A percentile compares a stretch with the other conserved stretches of the same genome.
Conservation (phyloP, 352 stramenopile species). For the Phytophthora sansomeana region DNA sequence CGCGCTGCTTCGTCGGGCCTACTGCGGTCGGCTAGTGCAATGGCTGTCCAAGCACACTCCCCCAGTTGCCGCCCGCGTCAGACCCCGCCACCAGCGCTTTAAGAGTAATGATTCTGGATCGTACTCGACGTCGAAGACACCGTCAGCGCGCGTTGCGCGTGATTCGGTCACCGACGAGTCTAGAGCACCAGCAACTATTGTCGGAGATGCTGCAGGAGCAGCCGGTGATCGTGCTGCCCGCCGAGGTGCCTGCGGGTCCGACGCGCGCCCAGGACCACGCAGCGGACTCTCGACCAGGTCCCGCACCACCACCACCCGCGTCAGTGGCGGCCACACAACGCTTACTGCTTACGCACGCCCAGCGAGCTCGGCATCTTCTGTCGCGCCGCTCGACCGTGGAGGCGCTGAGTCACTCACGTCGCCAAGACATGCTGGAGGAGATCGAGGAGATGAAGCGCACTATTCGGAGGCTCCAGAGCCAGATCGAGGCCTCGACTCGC, state of each 20-base stretch:
- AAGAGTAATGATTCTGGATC: neutral
- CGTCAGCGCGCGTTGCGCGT: conserved; percentile 1
- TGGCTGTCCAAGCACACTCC: neutral
- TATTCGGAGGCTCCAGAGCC: conserved; percentile 31
- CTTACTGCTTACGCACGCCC: conserved; percentile 17
- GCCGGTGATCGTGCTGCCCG: conserved; percentile 4
- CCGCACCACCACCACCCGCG: neutral
- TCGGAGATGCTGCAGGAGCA: conserved; percentile 4
- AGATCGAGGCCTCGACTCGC: conserved; percentile 42
- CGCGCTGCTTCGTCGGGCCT: too few relatives aligned
- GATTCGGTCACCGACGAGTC: conserved; percentile 1
- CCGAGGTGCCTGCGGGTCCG: neutral
- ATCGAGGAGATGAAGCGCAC: conserved; percentile 39
- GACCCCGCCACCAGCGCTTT: neutral
- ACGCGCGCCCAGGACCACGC: too few relatives aligned
- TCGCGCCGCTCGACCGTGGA: conserved; percentile 17
- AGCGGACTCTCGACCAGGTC: neutral
- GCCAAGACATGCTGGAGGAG: conserved; percentile 43
- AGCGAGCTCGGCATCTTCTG: conserved; percentile 29
- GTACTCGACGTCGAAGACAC: conserved; percentile 6
- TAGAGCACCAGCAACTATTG: conserved; percentile 8
- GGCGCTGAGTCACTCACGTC: conserved; percentile 24
- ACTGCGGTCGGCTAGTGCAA: neutral
- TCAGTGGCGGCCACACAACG: conserved; percentile 3
- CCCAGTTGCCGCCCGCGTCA: neutral